A percentile compares a stretch with the other conserved stretches of the same genome.
Evolutionary conservation across 176 grass and related monocot species (phyloP).

Genomic region (Eleusine coracana): DNA sequence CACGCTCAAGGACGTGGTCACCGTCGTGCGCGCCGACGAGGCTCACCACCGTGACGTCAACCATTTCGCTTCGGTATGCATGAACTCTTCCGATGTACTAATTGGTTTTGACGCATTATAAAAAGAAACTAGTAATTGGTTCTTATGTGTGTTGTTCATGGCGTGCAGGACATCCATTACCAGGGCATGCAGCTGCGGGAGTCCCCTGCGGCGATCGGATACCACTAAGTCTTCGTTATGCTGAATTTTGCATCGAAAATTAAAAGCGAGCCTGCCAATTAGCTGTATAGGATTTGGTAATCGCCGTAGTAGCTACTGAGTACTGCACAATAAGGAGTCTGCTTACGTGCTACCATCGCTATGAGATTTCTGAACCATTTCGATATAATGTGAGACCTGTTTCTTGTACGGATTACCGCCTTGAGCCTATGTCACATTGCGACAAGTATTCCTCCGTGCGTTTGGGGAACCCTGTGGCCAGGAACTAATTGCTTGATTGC

Average conservation of each 20-base stretch:
- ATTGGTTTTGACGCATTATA: no score
- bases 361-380: constrained; percentile 31
- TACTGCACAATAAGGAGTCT: constrained; percentile 42
- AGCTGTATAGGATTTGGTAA: neutral
- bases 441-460: neutral
- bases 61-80: constrained; percentile 71
- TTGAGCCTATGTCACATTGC: neutral
- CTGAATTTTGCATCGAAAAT: constrained; percentile 28
- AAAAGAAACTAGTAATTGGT: no score
- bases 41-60: constrained; percentile 83
- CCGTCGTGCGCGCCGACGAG: constrained; percentile 69
- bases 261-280: neutral
- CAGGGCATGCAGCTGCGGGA: constrained; percentile 71
- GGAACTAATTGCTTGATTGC: neutral
- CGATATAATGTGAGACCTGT: neutral
- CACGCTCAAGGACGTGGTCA: constrained; percentile 78
- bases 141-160: neutral
- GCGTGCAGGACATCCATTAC: constrained; percentile 66
- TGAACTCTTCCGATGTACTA: neutral
- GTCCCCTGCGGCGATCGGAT: constrained; percentile 65
- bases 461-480: neutral
- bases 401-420: neutral
- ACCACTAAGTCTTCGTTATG: constrained; percentile 42
- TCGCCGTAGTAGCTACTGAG: neutral
- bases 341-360: constrained; percentile 25